phyloP scores from a whole-genome alignment of 2,329 filamentous ascomycete species.

The Cercospora zeae-maydis region DNA sequence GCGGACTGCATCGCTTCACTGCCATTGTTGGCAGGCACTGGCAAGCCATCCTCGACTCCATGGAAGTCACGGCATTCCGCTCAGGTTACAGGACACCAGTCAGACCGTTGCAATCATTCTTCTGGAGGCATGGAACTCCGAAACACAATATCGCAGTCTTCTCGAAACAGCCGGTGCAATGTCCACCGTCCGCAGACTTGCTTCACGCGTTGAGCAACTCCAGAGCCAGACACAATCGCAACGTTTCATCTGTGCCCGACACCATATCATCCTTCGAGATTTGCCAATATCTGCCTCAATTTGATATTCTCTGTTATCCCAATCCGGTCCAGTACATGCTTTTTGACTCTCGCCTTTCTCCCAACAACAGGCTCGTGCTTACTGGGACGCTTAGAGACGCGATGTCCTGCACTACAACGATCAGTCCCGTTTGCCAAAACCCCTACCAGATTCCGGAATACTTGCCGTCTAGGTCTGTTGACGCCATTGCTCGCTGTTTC shows the following conservation, averaged over 20 bases:
- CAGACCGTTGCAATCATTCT: no score
- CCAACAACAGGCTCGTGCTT: constrained; percentile 9
- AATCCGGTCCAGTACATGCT: constrained; percentile 10
- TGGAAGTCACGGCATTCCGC: no score
- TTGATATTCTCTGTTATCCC: constrained; percentile 11
- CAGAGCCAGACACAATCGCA: no score
- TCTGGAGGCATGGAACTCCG: no score
- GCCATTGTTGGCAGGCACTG: no score
- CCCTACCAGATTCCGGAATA: background rate
- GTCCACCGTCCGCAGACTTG: no score
- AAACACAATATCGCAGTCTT: background rate
- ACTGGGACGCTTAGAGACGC: constrained; percentile 11
- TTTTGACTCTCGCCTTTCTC: constrained; percentile 13
- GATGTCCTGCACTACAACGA: constrained; percentile 14
- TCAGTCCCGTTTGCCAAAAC: background rate
- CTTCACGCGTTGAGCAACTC: no score
- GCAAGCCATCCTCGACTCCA: no score
- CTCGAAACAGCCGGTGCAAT: no score
- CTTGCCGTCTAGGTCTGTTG: constrained; percentile 10
- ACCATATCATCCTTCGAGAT: background rate
- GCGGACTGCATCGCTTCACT: no score
- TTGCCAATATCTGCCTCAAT: constrained; percentile 7
- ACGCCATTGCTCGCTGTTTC: background rate
- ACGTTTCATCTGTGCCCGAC: background rate
- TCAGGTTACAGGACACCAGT: no score